Conservation (phyloP, 768 basidiomycete species). For the Boletus eberwhitei region DNA sequence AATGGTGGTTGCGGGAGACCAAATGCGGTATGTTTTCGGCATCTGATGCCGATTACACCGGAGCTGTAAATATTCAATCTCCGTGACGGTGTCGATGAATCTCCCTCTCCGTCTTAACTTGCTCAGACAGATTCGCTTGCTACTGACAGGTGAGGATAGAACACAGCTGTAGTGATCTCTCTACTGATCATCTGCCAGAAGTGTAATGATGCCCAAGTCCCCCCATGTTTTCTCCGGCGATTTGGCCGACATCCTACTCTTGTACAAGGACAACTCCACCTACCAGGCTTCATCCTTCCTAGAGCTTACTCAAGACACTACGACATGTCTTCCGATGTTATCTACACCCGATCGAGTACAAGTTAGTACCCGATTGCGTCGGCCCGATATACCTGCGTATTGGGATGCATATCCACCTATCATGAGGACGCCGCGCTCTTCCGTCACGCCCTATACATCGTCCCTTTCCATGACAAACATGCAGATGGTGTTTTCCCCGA, state of each 20-base stretch:
- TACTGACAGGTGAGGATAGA: conserved; percentile 18
- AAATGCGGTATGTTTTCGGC: conserved; percentile 16
- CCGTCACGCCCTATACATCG: conserved; percentile 13
- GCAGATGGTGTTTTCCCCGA: conserved; percentile 26
- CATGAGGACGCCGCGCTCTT: conserved; percentile 7
- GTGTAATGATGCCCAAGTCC: neutral
- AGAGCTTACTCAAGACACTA: neutral
- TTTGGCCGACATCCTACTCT: conserved; percentile 4
- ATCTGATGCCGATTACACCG: conserved; percentile 18
- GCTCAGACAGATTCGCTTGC: neutral
- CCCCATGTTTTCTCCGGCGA: conserved; percentile 7
- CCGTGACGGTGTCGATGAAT: conserved; percentile 11
- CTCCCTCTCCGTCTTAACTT: neutral
- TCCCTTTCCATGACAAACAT: conserved; percentile 3
- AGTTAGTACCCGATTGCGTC: neutral
- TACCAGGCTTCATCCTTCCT: conserved; percentile 3
- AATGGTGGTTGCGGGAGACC: neutral
- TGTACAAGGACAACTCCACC: conserved; percentile 6
- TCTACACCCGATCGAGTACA: conserved; percentile 16
- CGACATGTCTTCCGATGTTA: neutral
- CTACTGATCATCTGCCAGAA: neutral
- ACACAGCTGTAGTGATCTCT: neutral
- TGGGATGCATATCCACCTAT: neutral
- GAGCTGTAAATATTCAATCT: conserved; percentile 11
- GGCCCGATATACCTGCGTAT: neutral